Percentiles rank a stretch among this genome's conserved stretches.
phyloP scores from a whole-genome alignment of 106 monocot genomes.

The Triglochin maritima region DNA sequence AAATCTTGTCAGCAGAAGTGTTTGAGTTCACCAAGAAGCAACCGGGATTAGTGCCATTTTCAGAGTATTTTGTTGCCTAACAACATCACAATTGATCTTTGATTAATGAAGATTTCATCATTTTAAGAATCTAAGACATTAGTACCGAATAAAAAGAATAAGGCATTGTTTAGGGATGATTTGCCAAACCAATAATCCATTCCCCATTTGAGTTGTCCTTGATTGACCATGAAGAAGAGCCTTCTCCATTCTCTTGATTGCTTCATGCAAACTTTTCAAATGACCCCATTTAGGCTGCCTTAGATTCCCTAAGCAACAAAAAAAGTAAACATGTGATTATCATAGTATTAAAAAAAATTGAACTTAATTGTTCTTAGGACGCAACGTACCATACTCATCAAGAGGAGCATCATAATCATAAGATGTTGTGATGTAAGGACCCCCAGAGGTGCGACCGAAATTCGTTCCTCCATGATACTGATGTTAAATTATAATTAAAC shows the following conservation, averaged over 20 bases:
- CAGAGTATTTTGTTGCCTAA: conserved; percentile 44
- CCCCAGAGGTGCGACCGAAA: conserved; percentile 49
- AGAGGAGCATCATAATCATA: conserved; percentile 74
- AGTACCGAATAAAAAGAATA: neutral
- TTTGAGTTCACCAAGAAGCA: conserved; percentile 63
- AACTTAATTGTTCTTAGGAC: neutral
- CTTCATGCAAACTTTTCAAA: conserved; percentile 28
- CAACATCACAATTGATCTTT: neutral
- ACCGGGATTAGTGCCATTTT: conserved; percentile 14
- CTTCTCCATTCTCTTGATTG: conserved; percentile 18
- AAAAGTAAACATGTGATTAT: neutral
- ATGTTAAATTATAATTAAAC: neutral
- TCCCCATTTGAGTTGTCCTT: neutral
- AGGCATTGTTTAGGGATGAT: too few species aligned
- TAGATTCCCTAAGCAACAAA: conserved; percentile 13
- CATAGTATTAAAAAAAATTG: too few species aligned
- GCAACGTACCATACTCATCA: conserved; percentile 56
- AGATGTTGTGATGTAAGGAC: conserved; percentile 60
- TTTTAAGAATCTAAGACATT: neutral
- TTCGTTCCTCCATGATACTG: conserved; percentile 83
- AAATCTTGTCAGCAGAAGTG: conserved; percentile 11
- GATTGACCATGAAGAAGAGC: conserved; percentile 8
- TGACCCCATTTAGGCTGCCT: conserved; percentile 37
- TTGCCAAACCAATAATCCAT: conserved; percentile 11
- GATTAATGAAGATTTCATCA: neutral